These are phyloP conservation scores for Beta corolliflora DNA, from an alignment of 179 eudicot genomes.

Conservation along the genomic window DNA sequence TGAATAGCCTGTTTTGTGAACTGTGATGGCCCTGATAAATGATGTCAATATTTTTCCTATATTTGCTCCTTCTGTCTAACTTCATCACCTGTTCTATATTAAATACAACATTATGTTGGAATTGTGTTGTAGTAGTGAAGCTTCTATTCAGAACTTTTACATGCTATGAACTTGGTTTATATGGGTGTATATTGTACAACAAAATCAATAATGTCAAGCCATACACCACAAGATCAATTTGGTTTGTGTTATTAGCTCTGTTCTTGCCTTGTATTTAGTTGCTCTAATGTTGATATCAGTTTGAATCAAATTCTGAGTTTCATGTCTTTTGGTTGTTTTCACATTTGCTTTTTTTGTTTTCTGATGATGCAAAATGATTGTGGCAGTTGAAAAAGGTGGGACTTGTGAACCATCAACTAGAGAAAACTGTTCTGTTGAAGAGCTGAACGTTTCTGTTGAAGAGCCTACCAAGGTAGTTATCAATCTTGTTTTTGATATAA, in stretches of 20 bases:
- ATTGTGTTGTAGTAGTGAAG: background rate
- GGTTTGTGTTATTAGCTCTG: background rate
- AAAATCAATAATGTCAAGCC: no score
- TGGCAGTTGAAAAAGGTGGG: constrained; percentile 27
- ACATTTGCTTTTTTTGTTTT: background rate
- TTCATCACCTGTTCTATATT: background rate
- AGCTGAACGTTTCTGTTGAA: no score
- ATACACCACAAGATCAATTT: no score
- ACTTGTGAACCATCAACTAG: constrained; percentile 12
- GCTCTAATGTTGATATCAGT: background rate
- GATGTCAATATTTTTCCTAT: background rate
- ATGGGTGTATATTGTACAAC: background rate
- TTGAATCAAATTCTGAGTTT: background rate
- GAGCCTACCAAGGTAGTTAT: constrained; percentile 21
- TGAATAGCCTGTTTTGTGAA: background rate
- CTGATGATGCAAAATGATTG: background rate
- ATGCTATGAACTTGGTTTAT: background rate
- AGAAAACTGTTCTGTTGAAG: background rate
- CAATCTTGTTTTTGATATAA: background rate
- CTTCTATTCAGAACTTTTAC: background rate
- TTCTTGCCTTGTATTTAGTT: background rate
- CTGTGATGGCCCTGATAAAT: background rate
- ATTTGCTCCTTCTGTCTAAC: background rate
- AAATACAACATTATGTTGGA: background rate
- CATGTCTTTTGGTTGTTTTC: background rate